Base-by-base conservation (phyloP, 768 basidiomycete species). In the Baorangia bicolor region DNA sequence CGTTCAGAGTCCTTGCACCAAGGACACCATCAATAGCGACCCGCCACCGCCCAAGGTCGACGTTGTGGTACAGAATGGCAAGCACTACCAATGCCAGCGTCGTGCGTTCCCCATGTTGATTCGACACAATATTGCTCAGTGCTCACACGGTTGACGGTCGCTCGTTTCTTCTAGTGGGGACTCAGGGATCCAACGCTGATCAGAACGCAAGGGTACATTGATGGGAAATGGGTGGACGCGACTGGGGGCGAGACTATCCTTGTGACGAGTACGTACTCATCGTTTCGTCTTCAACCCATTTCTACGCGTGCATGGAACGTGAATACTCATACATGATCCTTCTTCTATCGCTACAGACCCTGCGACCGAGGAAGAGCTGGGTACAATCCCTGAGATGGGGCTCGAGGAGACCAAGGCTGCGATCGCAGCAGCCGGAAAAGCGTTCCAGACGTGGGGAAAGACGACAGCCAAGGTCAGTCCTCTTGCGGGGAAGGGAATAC, bases 351-450 rank as follows among this genome's bases (percentile, higher is more conserved):
- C 12, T 40, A 13, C 55, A 96, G 95, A 98, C 76, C 96, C 96
- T 30, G 92, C 94, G 7, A 96, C 88, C 5, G 81, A 81, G 39
- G 83, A 94, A 60, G 82, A 83, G 55, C 82, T 98, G 42, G 96
- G 94, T 14, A 86, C 82, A 1, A 79, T 95, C 27, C 92, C 94
- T 4, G 96, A 98, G 67, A 91, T 97, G 88, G 90, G 88, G 11
- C 67, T 91, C 41, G 78, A 79, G 27, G 94, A 98, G 73, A 90
- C 92, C 11, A 85, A 86, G 63, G 77, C 84, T 59, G 97, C 95
- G 27, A 94, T 98, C 57, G 76, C 83, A 20, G 89, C 89, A 13
- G 97, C 97, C 11, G 73, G 77, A 7, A 82, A 77, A 45, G 92
- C 95, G 0, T 93, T 98, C 73, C 81, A 84, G 62, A 79, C 83